Percentiles rank a stretch among this genome's conserved stretches.
Conservation (phyloP, 2,329 filamentous ascomycete species). For the Ophiostoma himal-ulmi region DNA sequence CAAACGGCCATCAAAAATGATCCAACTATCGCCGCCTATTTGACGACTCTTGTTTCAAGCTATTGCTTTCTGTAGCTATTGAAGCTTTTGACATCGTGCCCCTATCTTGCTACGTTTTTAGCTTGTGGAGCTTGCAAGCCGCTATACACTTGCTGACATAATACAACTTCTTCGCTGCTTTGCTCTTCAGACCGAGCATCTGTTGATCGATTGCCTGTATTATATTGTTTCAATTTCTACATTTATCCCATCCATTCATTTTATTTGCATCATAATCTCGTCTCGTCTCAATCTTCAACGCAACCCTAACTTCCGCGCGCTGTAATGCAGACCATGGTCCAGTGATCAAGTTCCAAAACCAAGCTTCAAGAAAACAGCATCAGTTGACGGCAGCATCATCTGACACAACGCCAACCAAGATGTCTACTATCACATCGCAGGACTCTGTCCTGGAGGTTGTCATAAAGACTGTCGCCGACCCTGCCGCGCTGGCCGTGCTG, state of each 20-base stretch:
- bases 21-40: neutral
- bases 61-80: neutral
- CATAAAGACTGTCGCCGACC: constrained; percentile 13
- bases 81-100: neutral
- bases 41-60: neutral
- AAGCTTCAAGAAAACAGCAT: neutral
- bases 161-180: neutral
- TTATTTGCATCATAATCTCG: neutral
- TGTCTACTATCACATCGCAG: neutral
- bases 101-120: neutral
- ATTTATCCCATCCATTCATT: neutral
- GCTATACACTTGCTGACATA: neutral
- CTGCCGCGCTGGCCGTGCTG: constrained; percentile 34
- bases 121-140: neutral
- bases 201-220: neutral
- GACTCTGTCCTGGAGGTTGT: neutral
- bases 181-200: neutral
- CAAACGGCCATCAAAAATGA: neutral
- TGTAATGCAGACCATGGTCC: neutral
- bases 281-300: neutral
- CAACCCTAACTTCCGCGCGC: neutral
- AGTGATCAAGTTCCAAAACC: neutral
- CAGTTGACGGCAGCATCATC: neutral
- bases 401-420: neutral
- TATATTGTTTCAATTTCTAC: neutral